Conservation (phyloP, 1,284 basidiomycete species). For the Exobasidium rhododendri region DNA sequence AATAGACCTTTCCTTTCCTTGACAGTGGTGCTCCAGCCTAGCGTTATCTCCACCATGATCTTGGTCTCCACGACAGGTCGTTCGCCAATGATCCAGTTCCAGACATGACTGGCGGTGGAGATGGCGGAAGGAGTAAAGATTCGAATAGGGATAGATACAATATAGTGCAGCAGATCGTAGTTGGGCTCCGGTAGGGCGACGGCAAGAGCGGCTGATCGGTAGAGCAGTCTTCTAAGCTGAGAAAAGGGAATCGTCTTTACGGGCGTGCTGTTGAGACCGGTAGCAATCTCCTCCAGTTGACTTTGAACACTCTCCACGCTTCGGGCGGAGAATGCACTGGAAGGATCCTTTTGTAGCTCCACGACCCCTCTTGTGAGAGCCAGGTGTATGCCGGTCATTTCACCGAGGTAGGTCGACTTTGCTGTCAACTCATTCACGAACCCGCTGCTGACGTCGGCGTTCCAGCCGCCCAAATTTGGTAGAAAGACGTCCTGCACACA, state of each 20-base stretch:
- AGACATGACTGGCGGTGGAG: slow-evolving; percentile 82
- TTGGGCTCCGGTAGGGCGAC: slow-evolving; percentile 61
- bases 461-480: slow-evolving; percentile 53
- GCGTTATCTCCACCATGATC: slow-evolving; percentile 78
- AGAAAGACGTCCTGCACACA: slow-evolving; percentile 35
- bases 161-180: slow-evolving; percentile 77
- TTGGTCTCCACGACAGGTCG: slow-evolving; percentile 71
- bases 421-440: slow-evolving; percentile 45
- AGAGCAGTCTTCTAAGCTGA: slow-evolving; percentile 79
- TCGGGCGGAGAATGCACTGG: slow-evolving; percentile 59
- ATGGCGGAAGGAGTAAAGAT: slow-evolving; percentile 83
- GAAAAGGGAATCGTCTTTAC: slow-evolving; percentile 47
- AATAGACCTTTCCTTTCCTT: slow-evolving; percentile 64
- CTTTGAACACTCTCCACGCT: slow-evolving; percentile 68
- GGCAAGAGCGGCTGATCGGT: slow-evolving; percentile 70
- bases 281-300: slow-evolving; percentile 68
- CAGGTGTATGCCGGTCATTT: slow-evolving; percentile 74
- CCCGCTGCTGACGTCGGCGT: slow-evolving; percentile 46
- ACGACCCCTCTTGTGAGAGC: slow-evolving; percentile 60
- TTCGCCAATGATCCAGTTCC: slow-evolving; percentile 94
- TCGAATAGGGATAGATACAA: slow-evolving; percentile 84
- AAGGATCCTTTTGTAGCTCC: slow-evolving; percentile 65
- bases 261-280: slow-evolving; percentile 55
- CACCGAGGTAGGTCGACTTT: slow-evolving; percentile 60
- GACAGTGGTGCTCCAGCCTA: slow-evolving; percentile 80